Conservation (phyloP, 2,329 filamentous ascomycete species). For the Hysterium pulicare region DNA sequence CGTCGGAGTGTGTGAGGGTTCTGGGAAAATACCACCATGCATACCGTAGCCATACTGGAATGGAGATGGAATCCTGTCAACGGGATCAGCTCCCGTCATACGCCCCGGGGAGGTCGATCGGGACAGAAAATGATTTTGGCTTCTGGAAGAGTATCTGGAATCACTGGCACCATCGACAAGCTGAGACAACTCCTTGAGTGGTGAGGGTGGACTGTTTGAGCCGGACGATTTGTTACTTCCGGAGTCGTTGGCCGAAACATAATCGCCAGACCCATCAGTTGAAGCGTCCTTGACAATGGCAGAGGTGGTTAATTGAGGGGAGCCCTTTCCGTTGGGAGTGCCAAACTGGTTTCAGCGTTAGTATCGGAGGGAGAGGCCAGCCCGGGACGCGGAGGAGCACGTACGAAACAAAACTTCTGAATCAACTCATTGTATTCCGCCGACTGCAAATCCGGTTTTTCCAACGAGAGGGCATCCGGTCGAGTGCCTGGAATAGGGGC, state of each 20-base stretch:
- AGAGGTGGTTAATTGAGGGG: conserved; percentile 30
- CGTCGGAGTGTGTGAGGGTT: conserved; percentile 44
- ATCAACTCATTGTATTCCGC: conserved; percentile 94
- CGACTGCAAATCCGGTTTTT: conserved; percentile 72
- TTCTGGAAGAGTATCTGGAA: conserved; percentile 18
- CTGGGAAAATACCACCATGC: conserved; percentile 44
- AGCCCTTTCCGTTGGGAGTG: conserved; percentile 42
- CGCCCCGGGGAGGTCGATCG: conserved; percentile 44
- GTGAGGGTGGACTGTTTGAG: conserved; percentile 36
- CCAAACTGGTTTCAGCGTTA: conserved; percentile 49
- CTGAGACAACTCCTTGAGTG: conserved; percentile 20
- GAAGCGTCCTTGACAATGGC: conserved; percentile 16
- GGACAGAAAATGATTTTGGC: conserved; percentile 33
- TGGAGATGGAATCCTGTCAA: conserved; percentile 39
- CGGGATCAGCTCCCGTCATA: conserved; percentile 37
- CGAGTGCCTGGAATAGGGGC: conserved; percentile 40
- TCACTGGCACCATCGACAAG: conserved; percentile 42
- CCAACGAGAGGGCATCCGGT: conserved; percentile 55
- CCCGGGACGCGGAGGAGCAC: conserved; percentile 55
- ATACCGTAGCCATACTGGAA: conserved; percentile 42
- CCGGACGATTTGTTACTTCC: conserved; percentile 33
- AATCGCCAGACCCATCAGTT: conserved; percentile 30
- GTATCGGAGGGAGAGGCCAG: conserved; percentile 33
- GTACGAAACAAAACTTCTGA: conserved; percentile 99
- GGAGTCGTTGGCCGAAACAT: conserved; percentile 19